These are phyloP conservation scores for Tetradesmus obliquus DNA, from an alignment of 139 green algal species.

Conservation along the genomic window DNA sequence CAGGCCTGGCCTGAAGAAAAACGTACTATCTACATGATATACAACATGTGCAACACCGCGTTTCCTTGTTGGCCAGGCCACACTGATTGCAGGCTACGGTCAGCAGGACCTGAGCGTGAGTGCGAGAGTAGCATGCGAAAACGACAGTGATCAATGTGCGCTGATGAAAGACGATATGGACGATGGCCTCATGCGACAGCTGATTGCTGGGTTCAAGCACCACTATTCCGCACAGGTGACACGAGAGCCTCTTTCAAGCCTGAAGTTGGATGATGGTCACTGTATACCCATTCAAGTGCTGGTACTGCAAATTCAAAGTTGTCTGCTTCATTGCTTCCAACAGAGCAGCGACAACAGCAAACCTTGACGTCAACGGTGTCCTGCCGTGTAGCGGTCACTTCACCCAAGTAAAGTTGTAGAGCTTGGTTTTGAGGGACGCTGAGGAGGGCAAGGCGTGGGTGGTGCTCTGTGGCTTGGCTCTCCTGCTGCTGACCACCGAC, in stretches of 20 bases:
- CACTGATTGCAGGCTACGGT: not conserved
- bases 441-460: not conserved
- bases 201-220: not conserved
- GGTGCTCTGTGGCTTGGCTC: not conserved
- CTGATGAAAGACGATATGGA: not conserved
- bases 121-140: not conserved
- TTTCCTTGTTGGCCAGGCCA: not conserved
- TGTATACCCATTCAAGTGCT: too few relatives aligned
- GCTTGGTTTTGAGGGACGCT: not conserved
- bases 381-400: not conserved
- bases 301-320: too few relatives aligned
- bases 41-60: not conserved
- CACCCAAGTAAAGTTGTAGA: not conserved
- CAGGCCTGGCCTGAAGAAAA: not conserved
- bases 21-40: not conserved
- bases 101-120: not conserved
- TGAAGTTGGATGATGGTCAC: too few relatives aligned
- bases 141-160: not conserved
- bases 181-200: not conserved
- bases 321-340: too few relatives aligned
- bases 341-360: too few relatives aligned
- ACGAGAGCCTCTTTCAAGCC: too few relatives aligned
- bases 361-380: too few relatives aligned
- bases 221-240: not conserved
- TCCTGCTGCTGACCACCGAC: not conserved